phyloP scores from a whole-genome alignment of 179 eudicot genomes.

The Pouteria campechiana region DNA sequence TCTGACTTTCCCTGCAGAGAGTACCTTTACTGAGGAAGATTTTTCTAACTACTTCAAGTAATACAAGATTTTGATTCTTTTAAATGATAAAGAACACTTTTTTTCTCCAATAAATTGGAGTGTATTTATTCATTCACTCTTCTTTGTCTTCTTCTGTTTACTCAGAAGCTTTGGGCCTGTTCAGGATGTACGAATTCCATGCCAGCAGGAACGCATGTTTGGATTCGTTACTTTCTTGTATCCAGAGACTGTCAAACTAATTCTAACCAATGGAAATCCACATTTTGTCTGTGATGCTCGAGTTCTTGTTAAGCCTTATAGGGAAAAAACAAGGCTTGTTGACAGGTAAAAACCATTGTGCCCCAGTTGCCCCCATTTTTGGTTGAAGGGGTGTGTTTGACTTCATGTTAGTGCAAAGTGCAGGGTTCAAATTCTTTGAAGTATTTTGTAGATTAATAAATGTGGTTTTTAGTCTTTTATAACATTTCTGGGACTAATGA shows the following conservation, averaged over 20 bases:
- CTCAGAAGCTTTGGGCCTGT: constrained; percentile 26
- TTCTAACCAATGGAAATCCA: constrained; percentile 26
- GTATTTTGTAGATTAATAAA: no score
- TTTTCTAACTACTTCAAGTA: constrained; percentile 77
- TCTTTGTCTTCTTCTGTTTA: background rate
- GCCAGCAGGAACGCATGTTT: constrained; percentile 52
- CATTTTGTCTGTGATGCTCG: constrained; percentile 35
- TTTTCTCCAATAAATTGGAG: constrained; percentile 16
- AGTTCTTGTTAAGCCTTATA: constrained; percentile 36
- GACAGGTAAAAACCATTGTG: constrained; percentile 13
- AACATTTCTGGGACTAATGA: no score
- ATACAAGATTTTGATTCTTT: background rate
- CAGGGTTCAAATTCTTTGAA: background rate
- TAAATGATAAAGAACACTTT: background rate
- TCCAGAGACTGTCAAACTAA: constrained; percentile 21
- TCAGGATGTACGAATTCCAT: constrained; percentile 53
- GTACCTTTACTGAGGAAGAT: constrained; percentile 78
- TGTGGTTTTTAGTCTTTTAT: no score
- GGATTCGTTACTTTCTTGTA: constrained; percentile 41
- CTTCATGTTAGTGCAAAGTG: background rate
- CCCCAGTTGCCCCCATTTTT: background rate
- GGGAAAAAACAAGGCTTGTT: constrained; percentile 18
- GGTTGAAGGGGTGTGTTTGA: background rate
- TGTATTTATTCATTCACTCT: no score
- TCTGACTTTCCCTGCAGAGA: constrained; percentile 88